These are phyloP conservation scores for Mycena belliarum DNA, from an alignment of 768 basidiomycete genomes.

Conservation along the genomic window DNA sequence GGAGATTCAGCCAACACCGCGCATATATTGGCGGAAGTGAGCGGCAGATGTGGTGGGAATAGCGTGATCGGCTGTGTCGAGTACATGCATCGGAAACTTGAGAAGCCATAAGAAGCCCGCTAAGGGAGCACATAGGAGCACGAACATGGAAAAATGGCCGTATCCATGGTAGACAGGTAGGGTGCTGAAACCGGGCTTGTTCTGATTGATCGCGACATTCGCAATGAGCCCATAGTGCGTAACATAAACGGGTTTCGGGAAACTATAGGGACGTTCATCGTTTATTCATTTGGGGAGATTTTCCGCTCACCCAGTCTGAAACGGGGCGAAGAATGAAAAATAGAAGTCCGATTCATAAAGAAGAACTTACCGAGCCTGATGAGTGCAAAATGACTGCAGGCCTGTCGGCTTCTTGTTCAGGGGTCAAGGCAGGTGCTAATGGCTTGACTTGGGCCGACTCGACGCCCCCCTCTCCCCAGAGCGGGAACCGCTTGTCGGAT, in stretches of 20 bases:
- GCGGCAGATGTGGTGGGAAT: constrained; percentile 44
- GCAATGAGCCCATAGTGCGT: constrained; percentile 38
- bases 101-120: constrained; percentile 6
- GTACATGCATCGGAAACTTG: constrained; percentile 47
- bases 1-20: constrained; percentile 36
- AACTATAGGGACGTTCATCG: too few species aligned
- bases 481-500: constrained; percentile 38
- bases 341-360: too few species aligned
- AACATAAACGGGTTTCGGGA: constrained; percentile 44
- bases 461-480: constrained; percentile 42
- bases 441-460: constrained; percentile 26
- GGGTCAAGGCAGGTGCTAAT: constrained; percentile 28
- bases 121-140: background rate
- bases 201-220: constrained; percentile 37
- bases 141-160: constrained; percentile 36
- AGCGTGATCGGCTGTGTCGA: constrained; percentile 42
- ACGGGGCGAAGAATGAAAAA: background rate
- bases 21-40: constrained; percentile 47
- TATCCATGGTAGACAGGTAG: constrained; percentile 48
- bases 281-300: too few species aligned
- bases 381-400: constrained; percentile 45
- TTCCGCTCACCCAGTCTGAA: too few species aligned
- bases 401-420: constrained; percentile 33
- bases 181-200: constrained; percentile 40
- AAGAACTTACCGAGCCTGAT: constrained; percentile 35